phyloP scores from a whole-genome alignment of 1,139 yeast species.

The Yamadazyma pseudoaaseri region DNA sequence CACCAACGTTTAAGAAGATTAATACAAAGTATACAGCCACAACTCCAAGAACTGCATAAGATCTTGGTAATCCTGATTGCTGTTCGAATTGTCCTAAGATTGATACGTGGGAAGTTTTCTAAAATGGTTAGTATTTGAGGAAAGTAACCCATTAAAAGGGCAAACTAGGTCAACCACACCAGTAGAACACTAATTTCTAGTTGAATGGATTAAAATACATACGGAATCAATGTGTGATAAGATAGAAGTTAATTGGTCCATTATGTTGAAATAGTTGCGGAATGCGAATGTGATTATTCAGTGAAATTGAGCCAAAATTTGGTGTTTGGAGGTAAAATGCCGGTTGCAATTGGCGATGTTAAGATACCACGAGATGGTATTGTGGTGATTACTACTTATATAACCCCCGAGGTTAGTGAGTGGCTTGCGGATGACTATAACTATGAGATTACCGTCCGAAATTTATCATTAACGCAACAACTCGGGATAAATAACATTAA shows the following conservation, averaged over 20 bases:
- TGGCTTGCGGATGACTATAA: slow-evolving; percentile 8
- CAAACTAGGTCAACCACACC: too few species aligned
- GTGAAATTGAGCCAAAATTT: too few species aligned
- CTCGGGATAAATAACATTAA: neutral
- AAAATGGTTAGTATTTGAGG: slow-evolving; percentile 1
- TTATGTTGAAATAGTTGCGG: slow-evolving; percentile 1
- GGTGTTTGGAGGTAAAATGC: too few species aligned
- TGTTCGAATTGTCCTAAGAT: slow-evolving; percentile 48
- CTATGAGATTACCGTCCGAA: slow-evolving; percentile 6
- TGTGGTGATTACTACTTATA: slow-evolving; percentile 3
- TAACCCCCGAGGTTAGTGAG: slow-evolving; percentile 2
- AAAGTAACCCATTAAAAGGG: too few species aligned
- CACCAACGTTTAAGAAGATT: slow-evolving; percentile 87
- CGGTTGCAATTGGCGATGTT: too few species aligned
- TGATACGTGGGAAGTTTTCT: slow-evolving; percentile 11
- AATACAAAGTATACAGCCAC: slow-evolving; percentile 67
- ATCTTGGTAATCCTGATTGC: slow-evolving; percentile 79
- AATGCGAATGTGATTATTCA: neutral
- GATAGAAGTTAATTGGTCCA: slow-evolving; percentile 17
- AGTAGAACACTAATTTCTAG: too few species aligned
- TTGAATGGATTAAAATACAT: slow-evolving; percentile 8
- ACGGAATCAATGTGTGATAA: slow-evolving; percentile 16
- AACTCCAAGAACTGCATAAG: slow-evolving; percentile 73
- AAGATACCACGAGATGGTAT: neutral
- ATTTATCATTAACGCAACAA: slow-evolving; percentile 1